A percentile compares a stretch with the other conserved stretches of the same genome.
Conservation (phyloP, 2,329 filamentous ascomycete species). For the Colletotrichum paranaense region DNA sequence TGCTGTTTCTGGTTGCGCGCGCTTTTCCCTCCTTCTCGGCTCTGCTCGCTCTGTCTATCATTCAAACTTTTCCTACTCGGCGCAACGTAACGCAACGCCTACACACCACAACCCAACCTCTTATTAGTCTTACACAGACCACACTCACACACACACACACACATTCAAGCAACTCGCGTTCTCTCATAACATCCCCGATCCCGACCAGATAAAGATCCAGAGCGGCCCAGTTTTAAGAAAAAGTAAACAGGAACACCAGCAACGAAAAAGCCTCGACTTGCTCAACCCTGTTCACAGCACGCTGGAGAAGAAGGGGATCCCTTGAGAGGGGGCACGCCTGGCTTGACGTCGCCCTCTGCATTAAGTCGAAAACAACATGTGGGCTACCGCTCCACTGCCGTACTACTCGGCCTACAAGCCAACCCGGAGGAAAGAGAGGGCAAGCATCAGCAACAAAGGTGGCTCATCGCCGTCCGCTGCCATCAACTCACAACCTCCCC, state of each 20-base stretch:
- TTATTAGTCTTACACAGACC: not conserved
- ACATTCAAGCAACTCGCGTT: slow-evolving; percentile 9
- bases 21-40: not conserved
- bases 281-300: slow-evolving; percentile 4
- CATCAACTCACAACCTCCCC: not conserved
- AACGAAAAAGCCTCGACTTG: slow-evolving; percentile 24
- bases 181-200: slow-evolving; percentile 9
- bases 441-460: slow-evolving; percentile 34
- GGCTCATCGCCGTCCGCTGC: slow-evolving; percentile 22
- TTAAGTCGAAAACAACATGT: slow-evolving; percentile 36
- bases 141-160: not conserved
- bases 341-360: slow-evolving; percentile 37
- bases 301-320: slow-evolving; percentile 32
- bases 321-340: slow-evolving; percentile 34
- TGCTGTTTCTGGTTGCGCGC: slow-evolving; percentile 8
- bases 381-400: slow-evolving; percentile 37
- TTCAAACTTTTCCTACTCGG: not conserved
- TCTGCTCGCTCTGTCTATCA: not conserved
- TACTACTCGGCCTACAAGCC: slow-evolving; percentile 39
- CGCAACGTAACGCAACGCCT: not conserved
- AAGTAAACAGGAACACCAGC: slow-evolving; percentile 4
- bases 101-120: slow-evolving; percentile 4
- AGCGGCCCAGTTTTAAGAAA: slow-evolving; percentile 27
- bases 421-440: slow-evolving; percentile 13
- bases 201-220: slow-evolving; percentile 23